Percentiles rank a stretch among this genome's conserved stretches.
These are phyloP conservation scores for Dentiscutata heterogama DNA, from an alignment of 371 early-diverging fungal genomes.

Conservation along the genomic window DNA sequence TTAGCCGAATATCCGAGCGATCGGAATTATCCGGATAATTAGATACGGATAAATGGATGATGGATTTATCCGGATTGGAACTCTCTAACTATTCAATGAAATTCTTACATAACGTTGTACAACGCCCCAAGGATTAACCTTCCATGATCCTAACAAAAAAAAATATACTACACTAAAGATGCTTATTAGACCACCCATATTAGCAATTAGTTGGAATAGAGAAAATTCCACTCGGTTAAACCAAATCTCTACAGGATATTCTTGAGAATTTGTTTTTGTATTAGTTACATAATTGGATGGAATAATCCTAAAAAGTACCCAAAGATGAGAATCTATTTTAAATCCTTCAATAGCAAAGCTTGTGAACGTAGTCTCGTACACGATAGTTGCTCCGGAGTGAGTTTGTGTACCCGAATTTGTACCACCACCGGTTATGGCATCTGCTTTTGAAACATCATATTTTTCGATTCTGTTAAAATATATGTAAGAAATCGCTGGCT, in stretches of 20 bases:
- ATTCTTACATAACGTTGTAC: slow-evolving; percentile 30
- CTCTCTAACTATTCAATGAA: not conserved
- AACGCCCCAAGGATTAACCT: slow-evolving; percentile 40
- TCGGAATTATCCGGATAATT: no score
- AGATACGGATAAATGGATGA: no score
- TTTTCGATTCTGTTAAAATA: slow-evolving; percentile 34
- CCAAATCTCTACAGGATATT: slow-evolving; percentile 29
- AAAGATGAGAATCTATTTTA: slow-evolving; percentile 21
- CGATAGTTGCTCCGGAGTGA: not conserved
- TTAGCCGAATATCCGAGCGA: no score
- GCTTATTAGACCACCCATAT: slow-evolving; percentile 42
- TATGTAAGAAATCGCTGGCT: slow-evolving; percentile 37
- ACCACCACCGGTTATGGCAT: slow-evolving; percentile 29
- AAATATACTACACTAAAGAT: slow-evolving; percentile 35
- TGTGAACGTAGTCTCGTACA: slow-evolving; percentile 10
- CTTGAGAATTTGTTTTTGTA: not conserved
- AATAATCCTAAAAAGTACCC: slow-evolving; percentile 40
- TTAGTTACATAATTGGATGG: slow-evolving; percentile 18
- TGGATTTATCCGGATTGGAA: no score
- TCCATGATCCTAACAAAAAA: slow-evolving; percentile 27
- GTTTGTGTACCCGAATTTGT: not conserved
- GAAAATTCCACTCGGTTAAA: slow-evolving; percentile 36
- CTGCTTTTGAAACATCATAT: slow-evolving; percentile 1
- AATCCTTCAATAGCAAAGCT: slow-evolving; percentile 33
- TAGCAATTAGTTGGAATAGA: slow-evolving; percentile 37